Conservation (phyloP, 2,329 filamentous ascomycete genomes). For the Peltaster fructicola region DNA sequence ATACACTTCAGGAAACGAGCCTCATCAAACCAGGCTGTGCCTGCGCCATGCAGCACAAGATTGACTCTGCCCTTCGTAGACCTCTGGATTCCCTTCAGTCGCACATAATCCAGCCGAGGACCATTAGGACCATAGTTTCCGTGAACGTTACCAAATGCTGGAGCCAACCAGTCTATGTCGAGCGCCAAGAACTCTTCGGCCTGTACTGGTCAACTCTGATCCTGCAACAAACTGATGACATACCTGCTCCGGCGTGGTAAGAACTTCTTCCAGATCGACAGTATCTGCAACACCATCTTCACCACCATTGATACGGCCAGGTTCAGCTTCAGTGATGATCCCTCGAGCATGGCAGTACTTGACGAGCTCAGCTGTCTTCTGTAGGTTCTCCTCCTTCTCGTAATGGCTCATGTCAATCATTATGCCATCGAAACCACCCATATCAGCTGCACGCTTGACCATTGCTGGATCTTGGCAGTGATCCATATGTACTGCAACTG, state of each 20-base stretch:
- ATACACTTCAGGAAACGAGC: slow-evolving; percentile 33
- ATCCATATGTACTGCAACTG: slow-evolving; percentile 16
- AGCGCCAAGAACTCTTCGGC: slow-evolving; percentile 15
- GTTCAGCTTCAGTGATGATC: slow-evolving; percentile 18
- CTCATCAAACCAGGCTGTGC: slow-evolving; percentile 31
- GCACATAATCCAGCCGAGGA: slow-evolving; percentile 16
- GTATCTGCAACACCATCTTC: slow-evolving; percentile 18
- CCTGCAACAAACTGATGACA: no score
- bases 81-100: slow-evolving; percentile 23
- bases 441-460: slow-evolving; percentile 10
- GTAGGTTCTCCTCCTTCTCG: slow-evolving; percentile 17
- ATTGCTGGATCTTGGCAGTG: slow-evolving; percentile 12
- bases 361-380: slow-evolving; percentile 13
- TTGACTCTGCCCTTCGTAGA: slow-evolving; percentile 24
- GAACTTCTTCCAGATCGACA: slow-evolving; percentile 13
- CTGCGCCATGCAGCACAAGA: slow-evolving; percentile 40
- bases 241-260: slow-evolving; percentile 15
- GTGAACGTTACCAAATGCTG: slow-evolving; percentile 17
- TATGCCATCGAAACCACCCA: slow-evolving; percentile 15
- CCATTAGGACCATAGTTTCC: slow-evolving; percentile 16
- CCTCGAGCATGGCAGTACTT: slow-evolving; percentile 14
- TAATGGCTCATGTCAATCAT: slow-evolving; percentile 21
- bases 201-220: no score
- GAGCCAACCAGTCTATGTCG: slow-evolving; percentile 17
- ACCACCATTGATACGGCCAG: slow-evolving; percentile 18